A percentile compares a stretch with the other conserved stretches of the same genome.
phyloP scores from a whole-genome alignment of 352 stramenopile species.

The Phytophthora megakarya region DNA sequence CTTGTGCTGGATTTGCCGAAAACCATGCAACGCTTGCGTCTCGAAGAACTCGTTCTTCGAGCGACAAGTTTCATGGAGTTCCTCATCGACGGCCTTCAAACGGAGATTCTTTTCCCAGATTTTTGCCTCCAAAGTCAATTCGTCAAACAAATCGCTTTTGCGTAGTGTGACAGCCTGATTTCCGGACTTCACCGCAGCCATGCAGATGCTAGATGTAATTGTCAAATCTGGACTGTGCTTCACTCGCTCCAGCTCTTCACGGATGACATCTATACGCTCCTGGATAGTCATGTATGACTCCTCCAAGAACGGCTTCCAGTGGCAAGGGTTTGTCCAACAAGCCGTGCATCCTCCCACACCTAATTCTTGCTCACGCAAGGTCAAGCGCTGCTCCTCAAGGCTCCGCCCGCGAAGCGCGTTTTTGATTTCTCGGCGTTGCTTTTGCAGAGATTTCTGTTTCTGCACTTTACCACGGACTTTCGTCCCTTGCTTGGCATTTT shows the following conservation, averaged over 20 bases:
- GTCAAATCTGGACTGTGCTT: slow-evolving; percentile 59
- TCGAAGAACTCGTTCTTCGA: slow-evolving; percentile 85
- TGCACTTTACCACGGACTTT: slow-evolving; percentile 59
- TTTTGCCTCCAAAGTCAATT: slow-evolving; percentile 70
- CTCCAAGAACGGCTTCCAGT: slow-evolving; percentile 66
- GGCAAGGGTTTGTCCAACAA: slow-evolving; percentile 73
- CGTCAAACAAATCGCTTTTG: slow-evolving; percentile 73
- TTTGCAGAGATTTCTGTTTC: slow-evolving; percentile 68
- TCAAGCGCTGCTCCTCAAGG: slow-evolving; percentile 64
- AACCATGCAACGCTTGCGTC: slow-evolving; percentile 91
- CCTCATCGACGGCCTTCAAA: slow-evolving; percentile 86
- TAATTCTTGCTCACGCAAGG: slow-evolving; percentile 73
- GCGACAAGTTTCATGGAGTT: slow-evolving; percentile 92
- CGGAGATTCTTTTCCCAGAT: slow-evolving; percentile 71
- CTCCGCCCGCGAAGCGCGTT: slow-evolving; percentile 63
- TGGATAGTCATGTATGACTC: slow-evolving; percentile 59
- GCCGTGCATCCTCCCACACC: slow-evolving; percentile 81
- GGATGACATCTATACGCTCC: slow-evolving; percentile 60
- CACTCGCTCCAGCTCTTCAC: slow-evolving; percentile 73
- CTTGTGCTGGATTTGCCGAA: slow-evolving; percentile 84
- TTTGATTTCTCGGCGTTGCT: slow-evolving; percentile 79
- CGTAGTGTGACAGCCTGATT: slow-evolving; percentile 53
- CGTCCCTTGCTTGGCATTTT: slow-evolving; percentile 34
- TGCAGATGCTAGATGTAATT: slow-evolving; percentile 60
- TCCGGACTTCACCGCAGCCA: slow-evolving; percentile 67